Conservation (phyloP, 2,329 filamentous ascomycete species). For the Corynespora cassiicola region DNA sequence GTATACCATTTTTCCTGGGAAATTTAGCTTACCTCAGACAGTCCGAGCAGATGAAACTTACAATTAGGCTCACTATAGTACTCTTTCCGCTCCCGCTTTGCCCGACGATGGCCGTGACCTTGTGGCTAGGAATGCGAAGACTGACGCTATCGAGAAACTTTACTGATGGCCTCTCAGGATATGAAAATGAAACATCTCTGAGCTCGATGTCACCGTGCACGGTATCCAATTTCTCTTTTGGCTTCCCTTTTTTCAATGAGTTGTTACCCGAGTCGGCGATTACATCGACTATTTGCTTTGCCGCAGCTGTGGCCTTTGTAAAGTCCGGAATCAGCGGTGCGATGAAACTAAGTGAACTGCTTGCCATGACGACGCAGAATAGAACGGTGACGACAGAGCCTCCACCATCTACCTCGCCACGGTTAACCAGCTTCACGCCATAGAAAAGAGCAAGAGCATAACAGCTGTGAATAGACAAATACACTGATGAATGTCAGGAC, state of each 20-base stretch:
- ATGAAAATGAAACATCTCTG: slow-evolving; percentile 81
- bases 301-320: slow-evolving; percentile 9
- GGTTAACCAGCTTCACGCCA: slow-evolving; percentile 10
- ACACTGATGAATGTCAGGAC: too few relatives aligned
- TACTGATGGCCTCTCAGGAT: slow-evolving; percentile 87
- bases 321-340: slow-evolving; percentile 14
- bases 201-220: slow-evolving; percentile 10
- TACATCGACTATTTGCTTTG: slow-evolving; percentile 11
- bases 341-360: slow-evolving; percentile 7
- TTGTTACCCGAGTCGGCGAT: slow-evolving; percentile 2
- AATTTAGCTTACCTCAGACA: too few relatives aligned
- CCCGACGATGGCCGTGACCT: slow-evolving; percentile 88
- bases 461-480: slow-evolving; percentile 6
- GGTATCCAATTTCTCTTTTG: too few relatives aligned
- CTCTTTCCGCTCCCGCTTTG: slow-evolving; percentile 92
- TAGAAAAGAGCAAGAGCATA: slow-evolving; percentile 15
- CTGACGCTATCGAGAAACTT: slow-evolving; percentile 82
- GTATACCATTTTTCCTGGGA: slow-evolving; percentile 11
- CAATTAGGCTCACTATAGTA: slow-evolving; percentile 84
- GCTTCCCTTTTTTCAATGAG: neutral
- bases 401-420: slow-evolving; percentile 9
- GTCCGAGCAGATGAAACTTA: slow-evolving; percentile 40
- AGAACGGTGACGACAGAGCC: slow-evolving; percentile 13
- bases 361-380: slow-evolving; percentile 13
- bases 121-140: slow-evolving; percentile 80